phyloP scores from a whole-genome alignment of 2,329 filamentous ascomycete genomes.

The Sporothrix dimorphospora region DNA sequence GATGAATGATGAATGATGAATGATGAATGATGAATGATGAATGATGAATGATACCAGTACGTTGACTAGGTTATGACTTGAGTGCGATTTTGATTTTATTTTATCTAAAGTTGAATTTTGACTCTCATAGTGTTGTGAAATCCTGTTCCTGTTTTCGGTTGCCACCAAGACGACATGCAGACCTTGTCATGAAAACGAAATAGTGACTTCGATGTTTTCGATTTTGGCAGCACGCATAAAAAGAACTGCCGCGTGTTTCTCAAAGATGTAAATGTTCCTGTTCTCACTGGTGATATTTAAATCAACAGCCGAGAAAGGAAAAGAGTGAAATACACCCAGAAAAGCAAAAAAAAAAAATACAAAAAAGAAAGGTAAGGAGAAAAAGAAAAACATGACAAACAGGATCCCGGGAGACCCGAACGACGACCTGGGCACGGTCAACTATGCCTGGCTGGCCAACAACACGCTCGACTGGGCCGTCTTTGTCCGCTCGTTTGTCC shows the following conservation, averaged over 20 bases:
- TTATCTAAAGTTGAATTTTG: not conserved
- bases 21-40: no score
- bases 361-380: not conserved
- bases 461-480: conserved; percentile 1
- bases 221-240: not conserved
- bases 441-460: conserved; percentile 19
- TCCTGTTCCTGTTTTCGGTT: not conserved
- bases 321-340: no score
- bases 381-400: not conserved
- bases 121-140: not conserved
- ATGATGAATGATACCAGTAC: no score
- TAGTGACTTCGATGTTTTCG: not conserved
- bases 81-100: not conserved
- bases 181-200: not conserved
- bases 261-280: not conserved
- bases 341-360: not conserved
- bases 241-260: not conserved
- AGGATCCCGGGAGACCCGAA: not conserved
- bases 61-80: not conserved
- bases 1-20: no score
- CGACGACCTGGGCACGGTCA: not conserved
- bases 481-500: conserved; percentile 7
- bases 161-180: not conserved
- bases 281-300: not conserved
- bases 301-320: not conserved